Conservation (phyloP, 129 eudicot genomes). For the Mikania micrantha region DNA sequence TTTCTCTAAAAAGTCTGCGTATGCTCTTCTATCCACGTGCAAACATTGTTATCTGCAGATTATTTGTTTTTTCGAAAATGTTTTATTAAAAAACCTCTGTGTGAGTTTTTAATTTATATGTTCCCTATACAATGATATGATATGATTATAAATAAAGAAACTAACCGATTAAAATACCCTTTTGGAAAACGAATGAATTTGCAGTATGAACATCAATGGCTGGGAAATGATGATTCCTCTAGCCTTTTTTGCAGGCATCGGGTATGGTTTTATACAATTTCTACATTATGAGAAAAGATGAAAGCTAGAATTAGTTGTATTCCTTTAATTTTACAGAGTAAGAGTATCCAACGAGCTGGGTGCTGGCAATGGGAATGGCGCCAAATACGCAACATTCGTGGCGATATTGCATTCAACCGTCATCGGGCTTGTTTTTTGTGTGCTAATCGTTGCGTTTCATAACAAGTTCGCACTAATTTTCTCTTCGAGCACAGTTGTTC, state of each 20-base stretch:
- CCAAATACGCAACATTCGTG: constrained; percentile 65
- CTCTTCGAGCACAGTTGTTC: constrained; percentile 51
- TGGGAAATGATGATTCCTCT: constrained; percentile 92
- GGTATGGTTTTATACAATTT: constrained; percentile 24
- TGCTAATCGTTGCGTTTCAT: constrained; percentile 41
- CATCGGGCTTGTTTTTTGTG: constrained; percentile 49
- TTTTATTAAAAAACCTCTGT: no score
- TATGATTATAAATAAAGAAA: not conserved
- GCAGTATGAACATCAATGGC: constrained; percentile 74
- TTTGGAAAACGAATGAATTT: constrained; percentile 1
- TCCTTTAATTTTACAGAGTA: constrained; percentile 44
- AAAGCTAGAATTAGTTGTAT: not conserved
- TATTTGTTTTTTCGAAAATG: no score
- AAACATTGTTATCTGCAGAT: no score
- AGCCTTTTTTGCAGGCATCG: constrained; percentile 79
- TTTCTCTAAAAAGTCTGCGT: no score
- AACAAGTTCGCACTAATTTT: constrained; percentile 44
- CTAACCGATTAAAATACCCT: no score
- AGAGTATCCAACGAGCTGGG: constrained; percentile 90
- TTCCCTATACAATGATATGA: no score
- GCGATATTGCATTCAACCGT: constrained; percentile 46
- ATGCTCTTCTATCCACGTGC: no score
- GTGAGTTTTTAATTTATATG: no score
- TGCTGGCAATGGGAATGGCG: constrained; percentile 67
- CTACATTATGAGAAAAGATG: no score